A percentile compares a stretch with the other conserved stretches of the same genome.
Conservation (phyloP, 768 basidiomycete species). For the Panellus pusillus region DNA sequence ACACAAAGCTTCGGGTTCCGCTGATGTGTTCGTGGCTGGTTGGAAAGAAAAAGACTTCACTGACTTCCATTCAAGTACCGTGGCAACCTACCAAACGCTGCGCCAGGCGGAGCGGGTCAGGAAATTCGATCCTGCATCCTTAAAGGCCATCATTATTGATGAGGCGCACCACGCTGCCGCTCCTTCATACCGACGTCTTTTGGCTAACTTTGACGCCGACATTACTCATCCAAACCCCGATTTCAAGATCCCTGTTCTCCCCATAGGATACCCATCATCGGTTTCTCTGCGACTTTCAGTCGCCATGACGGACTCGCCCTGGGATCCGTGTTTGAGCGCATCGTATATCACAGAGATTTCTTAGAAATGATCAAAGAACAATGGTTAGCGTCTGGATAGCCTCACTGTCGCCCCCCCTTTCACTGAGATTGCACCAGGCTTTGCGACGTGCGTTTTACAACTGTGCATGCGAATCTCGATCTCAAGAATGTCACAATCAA, state of each 20-base stretch:
- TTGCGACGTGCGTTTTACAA: conserved; percentile 82
- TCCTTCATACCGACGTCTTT: conserved; percentile 83
- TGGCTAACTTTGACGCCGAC: conserved; percentile 79
- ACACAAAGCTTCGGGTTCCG: conserved; percentile 72
- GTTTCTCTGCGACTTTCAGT: conserved; percentile 94
- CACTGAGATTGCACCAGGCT: conserved; percentile 50
- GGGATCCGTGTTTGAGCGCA: conserved; percentile 83
- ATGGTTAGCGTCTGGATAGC: conserved; percentile 50
- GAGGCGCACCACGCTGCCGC: conserved; percentile 97
- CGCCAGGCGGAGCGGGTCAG: conserved; percentile 58
- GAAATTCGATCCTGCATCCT: conserved; percentile 67
- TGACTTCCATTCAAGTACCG: conserved; percentile 50
- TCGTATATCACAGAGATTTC: conserved; percentile 92
- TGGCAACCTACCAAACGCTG: conserved; percentile 89
- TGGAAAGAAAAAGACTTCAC: background rate
- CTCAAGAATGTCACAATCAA: conserved; percentile 68
- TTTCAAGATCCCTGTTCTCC: conserved; percentile 35
- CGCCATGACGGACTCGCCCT: conserved; percentile 90
- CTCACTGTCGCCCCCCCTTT: background rate
- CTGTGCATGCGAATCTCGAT: conserved; percentile 74
- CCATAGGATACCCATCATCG: conserved; percentile 77
- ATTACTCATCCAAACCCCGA: conserved; percentile 54
- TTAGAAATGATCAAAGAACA: conserved; percentile 90
- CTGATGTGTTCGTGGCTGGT: conserved; percentile 70
- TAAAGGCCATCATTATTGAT: conserved; percentile 84